A percentile compares a stretch with the other conserved stretches of the same genome.
phyloP scores from a whole-genome alignment of 768 basidiomycete species.

The Astraeus odoratus region DNA sequence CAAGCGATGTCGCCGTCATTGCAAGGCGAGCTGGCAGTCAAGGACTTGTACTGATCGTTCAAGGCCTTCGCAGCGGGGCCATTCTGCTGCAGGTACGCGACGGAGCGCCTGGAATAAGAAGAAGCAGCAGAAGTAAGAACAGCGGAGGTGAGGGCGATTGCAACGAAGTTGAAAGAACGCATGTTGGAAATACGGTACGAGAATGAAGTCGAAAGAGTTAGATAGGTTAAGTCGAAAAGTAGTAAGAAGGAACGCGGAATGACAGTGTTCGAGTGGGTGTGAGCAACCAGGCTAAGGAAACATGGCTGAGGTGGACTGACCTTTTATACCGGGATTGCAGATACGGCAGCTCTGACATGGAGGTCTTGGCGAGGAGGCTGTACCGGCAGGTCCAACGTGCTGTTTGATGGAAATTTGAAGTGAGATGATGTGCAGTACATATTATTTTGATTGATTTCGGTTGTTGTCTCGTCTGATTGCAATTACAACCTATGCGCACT shows the following conservation, averaged over 20 bases:
- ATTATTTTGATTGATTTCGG: not conserved
- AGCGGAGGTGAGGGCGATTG: slow-evolving; percentile 8
- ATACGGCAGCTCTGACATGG: not conserved
- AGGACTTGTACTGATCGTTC: slow-evolving; percentile 15
- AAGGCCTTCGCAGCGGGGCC: slow-evolving; percentile 18
- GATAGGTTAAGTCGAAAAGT: slow-evolving; percentile 5
- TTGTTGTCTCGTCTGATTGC: not conserved
- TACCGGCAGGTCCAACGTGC: not conserved
- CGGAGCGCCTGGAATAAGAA: slow-evolving; percentile 10
- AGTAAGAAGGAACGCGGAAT: slow-evolving; percentile 2
- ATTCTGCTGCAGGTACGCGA: slow-evolving; percentile 16
- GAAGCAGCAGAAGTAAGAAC: slow-evolving; percentile 16
- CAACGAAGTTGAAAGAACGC: slow-evolving; percentile 12
- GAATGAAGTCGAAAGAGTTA: slow-evolving; percentile 4
- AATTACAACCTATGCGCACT: too few species aligned
- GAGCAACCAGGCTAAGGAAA: slow-evolving; percentile 12
- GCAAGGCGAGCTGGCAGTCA: slow-evolving; percentile 15
- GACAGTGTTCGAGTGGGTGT: slow-evolving; percentile 7
- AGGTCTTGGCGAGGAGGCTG: not conserved
- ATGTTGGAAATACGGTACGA: slow-evolving; percentile 12
- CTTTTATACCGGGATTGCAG: slow-evolving; percentile 4
- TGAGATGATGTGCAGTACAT: too few species aligned
- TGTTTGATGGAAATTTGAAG: too few species aligned
- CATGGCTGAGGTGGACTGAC: not conserved
- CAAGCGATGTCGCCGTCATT: slow-evolving; percentile 14